Base-by-base conservation (phyloP, 2,329 filamentous ascomycete species). In the Fusarium circinatum region DNA sequence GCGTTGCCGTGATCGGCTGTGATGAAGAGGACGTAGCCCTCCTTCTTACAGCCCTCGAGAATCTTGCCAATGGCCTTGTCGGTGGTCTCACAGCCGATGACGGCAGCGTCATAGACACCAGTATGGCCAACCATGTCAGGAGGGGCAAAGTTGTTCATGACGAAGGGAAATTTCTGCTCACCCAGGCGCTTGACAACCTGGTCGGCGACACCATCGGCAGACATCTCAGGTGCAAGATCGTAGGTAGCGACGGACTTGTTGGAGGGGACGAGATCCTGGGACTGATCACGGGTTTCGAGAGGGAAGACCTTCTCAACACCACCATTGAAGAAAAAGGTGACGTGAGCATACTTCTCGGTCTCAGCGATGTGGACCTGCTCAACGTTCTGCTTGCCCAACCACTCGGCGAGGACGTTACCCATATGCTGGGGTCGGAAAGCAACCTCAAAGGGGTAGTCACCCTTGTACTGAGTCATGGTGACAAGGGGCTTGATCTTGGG, bases 61-160 rank as follows among this genome's bases (percentile, higher is more conserved):
- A 99, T 95, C 82, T 92, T 90, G 79, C 94, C 95, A 79, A 99
- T 99, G 62, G 94, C 96, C 86, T 93, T 94, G 84, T 99, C 96
- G 18, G 96, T 99, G 76, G 96, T 92, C 76, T 91, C 88, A 77
- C 93, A 92, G 78, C 92, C 96, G 80, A 96, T 82, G 72, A 99
- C 92, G 65, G 96, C 96, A 36, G 96, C 96, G 79, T 98, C 92
- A 85, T 98, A 98, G 69, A 98, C 95, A 81, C 96, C 96, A 17
- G 96, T 99, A 87, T 99, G 96, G 77, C 96, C 96, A 75, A 99
- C 96, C 96, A 99, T 99, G 86, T 99, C 96, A 24, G 96, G 96
- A 47, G 96, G 96, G 47, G 96, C 96, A 85, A 99, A 98, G 91
- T 99, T 99, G 91, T 98, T 98, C 96, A 99, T 99, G 84, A 99